Percentiles rank a stretch among this genome's conserved stretches.
These are phyloP conservation scores for Penicillium argentinense DNA, from an alignment of 495 filamentous ascomycete genomes.

Conservation along the genomic window DNA sequence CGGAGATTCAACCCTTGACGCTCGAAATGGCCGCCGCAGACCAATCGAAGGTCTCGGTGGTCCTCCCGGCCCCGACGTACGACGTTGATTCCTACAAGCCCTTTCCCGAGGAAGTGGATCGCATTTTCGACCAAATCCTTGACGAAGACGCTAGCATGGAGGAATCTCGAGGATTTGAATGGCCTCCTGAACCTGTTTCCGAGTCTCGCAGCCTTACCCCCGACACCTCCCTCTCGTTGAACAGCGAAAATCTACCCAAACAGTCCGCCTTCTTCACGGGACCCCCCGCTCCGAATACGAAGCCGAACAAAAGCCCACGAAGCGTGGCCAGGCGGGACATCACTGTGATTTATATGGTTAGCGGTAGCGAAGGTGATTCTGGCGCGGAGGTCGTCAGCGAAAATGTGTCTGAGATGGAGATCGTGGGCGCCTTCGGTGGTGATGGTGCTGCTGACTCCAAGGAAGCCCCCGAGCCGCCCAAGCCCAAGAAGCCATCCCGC, in stretches of 20 bases:
- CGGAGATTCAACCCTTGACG: no score
- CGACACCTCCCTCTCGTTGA: neutral
- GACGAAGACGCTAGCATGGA: slow-evolving; percentile 26
- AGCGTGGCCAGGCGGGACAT: slow-evolving; percentile 4
- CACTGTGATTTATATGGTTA: neutral
- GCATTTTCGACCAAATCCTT: slow-evolving; percentile 26
- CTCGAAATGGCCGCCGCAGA: slow-evolving; percentile 4
- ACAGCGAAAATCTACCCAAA: neutral
- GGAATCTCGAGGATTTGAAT: slow-evolving; percentile 13
- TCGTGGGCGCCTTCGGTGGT: slow-evolving; percentile 5
- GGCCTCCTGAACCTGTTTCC: neutral
- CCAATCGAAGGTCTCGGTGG: slow-evolving; percentile 14
- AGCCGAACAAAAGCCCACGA: neutral
- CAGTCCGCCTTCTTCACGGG: neutral
- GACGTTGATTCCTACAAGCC: slow-evolving; percentile 19
- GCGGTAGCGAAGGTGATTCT: neutral
- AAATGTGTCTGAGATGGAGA: slow-evolving; percentile 6
- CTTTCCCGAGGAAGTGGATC: slow-evolving; percentile 15
- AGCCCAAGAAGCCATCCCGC: no score
- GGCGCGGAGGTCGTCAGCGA: slow-evolving; percentile 6
- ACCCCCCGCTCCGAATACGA: neutral
- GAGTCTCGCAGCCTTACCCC: neutral
- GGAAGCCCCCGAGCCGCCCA: no score
- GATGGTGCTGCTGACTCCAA: no score
- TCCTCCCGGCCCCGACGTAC: slow-evolving; percentile 21